Conservation (phyloP, 345 rosid genomes). For the Salix dunnii region DNA sequence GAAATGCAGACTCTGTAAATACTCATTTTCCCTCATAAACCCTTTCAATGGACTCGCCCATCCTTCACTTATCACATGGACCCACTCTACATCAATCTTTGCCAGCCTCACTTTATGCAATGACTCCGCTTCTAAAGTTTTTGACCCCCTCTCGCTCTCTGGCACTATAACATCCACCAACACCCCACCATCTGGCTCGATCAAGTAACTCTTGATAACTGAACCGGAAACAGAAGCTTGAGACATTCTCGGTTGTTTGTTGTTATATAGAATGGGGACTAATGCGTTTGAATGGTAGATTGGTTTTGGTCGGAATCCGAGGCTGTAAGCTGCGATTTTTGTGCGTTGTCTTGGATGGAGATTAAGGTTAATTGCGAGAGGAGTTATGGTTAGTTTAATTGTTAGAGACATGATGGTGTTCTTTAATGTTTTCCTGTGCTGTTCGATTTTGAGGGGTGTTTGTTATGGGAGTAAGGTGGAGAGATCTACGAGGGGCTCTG, state of each 20-base stretch:
- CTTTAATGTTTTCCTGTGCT: not conserved
- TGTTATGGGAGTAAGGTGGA: constrained; percentile 15
- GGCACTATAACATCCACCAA: constrained; percentile 70
- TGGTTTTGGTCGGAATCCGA: constrained; percentile 28
- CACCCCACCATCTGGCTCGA: constrained; percentile 88
- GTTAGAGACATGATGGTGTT: constrained; percentile 47
- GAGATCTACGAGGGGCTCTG: constrained; percentile 16
- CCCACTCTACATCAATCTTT: constrained; percentile 88
- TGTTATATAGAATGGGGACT: constrained; percentile 9
- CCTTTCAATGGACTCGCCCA: constrained; percentile 97
- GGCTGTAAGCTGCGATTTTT: constrained; percentile 1
- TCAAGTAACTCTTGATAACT: constrained; percentile 50
- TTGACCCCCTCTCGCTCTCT: constrained; percentile 47
- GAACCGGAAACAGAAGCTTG: constrained; percentile 8
- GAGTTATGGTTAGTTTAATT: constrained; percentile 34
- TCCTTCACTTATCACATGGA: constrained; percentile 85
- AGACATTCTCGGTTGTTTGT: constrained; percentile 22
- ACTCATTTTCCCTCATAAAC: constrained; percentile 92
- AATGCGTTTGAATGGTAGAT: constrained; percentile 42
- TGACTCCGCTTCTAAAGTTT: constrained; percentile 52
- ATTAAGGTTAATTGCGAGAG: constrained; percentile 1
- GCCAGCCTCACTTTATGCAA: constrained; percentile 66
- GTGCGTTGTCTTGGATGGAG: not conserved
- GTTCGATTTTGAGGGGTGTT: not conserved
- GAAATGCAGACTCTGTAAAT: constrained; percentile 86